Percentiles rank a stretch among this genome's conserved stretches.
Evolutionary conservation across 805 yeast genomes (phyloP).

Genomic region (Candida orba): DNA sequence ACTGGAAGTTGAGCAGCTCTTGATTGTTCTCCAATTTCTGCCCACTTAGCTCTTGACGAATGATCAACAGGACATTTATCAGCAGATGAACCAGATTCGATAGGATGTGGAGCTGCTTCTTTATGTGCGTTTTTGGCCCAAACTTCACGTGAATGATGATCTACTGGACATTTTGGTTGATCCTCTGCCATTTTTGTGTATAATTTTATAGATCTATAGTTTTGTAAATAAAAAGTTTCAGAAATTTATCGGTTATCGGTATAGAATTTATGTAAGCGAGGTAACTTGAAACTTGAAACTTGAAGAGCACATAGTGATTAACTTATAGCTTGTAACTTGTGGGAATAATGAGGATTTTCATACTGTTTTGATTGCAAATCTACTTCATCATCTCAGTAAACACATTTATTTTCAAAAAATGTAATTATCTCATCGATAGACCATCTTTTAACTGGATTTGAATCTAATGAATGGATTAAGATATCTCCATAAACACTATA

Average conservation of each 20-base stretch:
- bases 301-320: no score
- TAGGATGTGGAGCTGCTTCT: conserved; percentile 15
- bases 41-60: conserved; percentile 52
- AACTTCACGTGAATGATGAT: conserved; percentile 29
- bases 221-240: not conserved
- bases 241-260: not conserved
- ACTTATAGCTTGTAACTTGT: no score
- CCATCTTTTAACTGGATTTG: conserved; percentile 2
- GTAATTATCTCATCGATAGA: not conserved
- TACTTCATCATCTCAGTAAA: not conserved
- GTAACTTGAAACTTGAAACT: no score
- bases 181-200: conserved; percentile 9
- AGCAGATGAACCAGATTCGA: conserved; percentile 12
- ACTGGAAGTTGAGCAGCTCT: not conserved
- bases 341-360: no score
- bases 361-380: no score
- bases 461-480: not conserved
- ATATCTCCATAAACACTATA: conserved; percentile 1
- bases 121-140: conserved; percentile 4
- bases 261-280: not conserved
- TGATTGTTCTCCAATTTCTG: conserved; percentile 27
- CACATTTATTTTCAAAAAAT: not conserved
- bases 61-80: conserved; percentile 67
- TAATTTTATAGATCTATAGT: not conserved
- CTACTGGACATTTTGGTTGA: conserved; percentile 44